A percentile compares a stretch with the other conserved stretches of the same genome.
Conservation (phyloP, 2,329 filamentous ascomycete genomes). For the Penicillium sp. region DNA sequence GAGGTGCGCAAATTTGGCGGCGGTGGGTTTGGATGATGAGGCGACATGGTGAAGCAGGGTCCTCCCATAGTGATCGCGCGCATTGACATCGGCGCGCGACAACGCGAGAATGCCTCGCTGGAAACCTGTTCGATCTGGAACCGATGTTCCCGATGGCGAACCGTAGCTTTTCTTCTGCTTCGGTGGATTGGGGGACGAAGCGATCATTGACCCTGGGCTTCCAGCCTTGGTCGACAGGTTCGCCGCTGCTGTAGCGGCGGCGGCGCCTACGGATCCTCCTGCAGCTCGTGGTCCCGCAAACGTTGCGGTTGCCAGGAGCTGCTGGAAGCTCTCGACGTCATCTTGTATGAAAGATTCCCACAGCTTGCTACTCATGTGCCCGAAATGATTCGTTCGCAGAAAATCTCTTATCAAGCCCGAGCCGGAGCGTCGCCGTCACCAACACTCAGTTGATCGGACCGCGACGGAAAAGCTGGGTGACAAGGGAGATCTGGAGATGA, state of each 20-base stretch:
- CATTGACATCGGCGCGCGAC: constrained; percentile 69
- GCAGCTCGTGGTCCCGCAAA: constrained; percentile 29
- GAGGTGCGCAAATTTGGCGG: constrained; percentile 67
- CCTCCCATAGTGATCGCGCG: constrained; percentile 71
- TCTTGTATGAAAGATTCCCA: constrained; percentile 97
- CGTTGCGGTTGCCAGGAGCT: constrained; percentile 68
- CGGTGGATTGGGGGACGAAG: constrained; percentile 38
- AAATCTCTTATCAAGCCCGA: constrained; percentile 51
- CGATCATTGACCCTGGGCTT: constrained; percentile 27
- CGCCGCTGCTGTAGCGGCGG: constrained; percentile 11
- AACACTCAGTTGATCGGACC: constrained; percentile 76
- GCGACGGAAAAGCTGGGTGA: constrained; percentile 69
- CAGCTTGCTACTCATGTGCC: constrained; percentile 89
- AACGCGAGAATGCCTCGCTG: constrained; percentile 33
- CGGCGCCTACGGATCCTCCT: constrained; percentile 20
- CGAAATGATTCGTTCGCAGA: constrained; percentile 31
- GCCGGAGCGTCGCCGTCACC: constrained; percentile 82
- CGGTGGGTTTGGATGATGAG: constrained; percentile 64
- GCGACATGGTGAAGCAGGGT: constrained; percentile 80
- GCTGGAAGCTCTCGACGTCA: constrained; percentile 92
- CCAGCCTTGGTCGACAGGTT: constrained; percentile 23
- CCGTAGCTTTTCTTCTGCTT: constrained; percentile 45
- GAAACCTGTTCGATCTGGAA: constrained; percentile 34
- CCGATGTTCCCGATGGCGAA: constrained; percentile 45
- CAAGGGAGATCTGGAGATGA: constrained; percentile 25